Base-by-base conservation (phyloP, 208 protist genomes). In the Dictyostelium gargantuum region DNA sequence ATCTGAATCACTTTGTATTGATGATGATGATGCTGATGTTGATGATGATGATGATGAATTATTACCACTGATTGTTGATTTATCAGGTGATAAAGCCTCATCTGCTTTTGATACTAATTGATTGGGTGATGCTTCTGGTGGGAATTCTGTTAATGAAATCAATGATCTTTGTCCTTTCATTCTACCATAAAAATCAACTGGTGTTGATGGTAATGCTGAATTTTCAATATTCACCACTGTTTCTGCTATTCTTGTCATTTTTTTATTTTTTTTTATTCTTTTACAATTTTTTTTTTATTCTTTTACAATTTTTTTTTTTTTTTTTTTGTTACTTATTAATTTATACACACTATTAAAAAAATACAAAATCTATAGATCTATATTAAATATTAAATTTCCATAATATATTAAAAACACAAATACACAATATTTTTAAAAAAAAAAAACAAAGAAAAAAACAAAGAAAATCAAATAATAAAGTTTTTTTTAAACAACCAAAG, bases 161-260 rank as follows among this genome's bases (percentile, higher is more conserved):
- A 89, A 21, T 35, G 82, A 89, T 66, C 82, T 76, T 42, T 89
- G 68, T 21, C 63, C 50, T 42, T 79, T 89, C 82, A 89, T 89
- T 52, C 82, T 89, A 29, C 61, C 70, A 79, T 63, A 89, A 40
- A 89, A 89, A 15, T 72, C 82, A 26, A 89, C 76, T 23, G 82
- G 82, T 40, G 82, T 89, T 10, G 68, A 63, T 17, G 82, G 82
- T 46, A 89, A 68, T 26, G 68, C 13, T 29, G 66, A 66, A 52
- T 66, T 54, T 46, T 89, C 38, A 9, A 79, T 29, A n/a, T 89
- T 61, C 6, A 89, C 40, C 13, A 89, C 23, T 32, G 19, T 66
- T 32, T 89, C 82, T 52, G 82, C 50, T 48, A 89, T 75, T 79
- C 82, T 89, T 35, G 82, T 10, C 54, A 61, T 61, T 23, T 61